Evolutionary conservation across 2,329 filamentous ascomycete species (phyloP).

Genomic region (Didymella pomorum): DNA sequence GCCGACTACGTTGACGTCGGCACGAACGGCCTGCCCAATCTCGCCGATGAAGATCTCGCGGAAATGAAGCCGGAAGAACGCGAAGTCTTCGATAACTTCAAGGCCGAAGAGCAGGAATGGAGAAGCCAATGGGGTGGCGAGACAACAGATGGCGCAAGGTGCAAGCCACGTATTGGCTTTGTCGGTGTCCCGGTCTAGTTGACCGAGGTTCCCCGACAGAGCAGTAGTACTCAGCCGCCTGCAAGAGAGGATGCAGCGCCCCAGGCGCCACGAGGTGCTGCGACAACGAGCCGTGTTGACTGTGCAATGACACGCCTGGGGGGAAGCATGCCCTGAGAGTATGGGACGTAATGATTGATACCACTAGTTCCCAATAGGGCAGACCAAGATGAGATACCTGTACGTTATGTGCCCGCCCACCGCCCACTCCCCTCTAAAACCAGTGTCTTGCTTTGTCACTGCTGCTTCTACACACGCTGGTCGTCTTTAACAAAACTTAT

Average conservation of each 20-base stretch:
- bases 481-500: no score
- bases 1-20: constrained; percentile 59
- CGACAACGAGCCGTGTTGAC: not conserved
- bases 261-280: not conserved
- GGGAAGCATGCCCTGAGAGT: not conserved
- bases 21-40: constrained; percentile 65
- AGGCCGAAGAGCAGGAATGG: constrained; percentile 73
- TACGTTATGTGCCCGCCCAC: not conserved
- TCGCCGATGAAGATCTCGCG: constrained; percentile 70
- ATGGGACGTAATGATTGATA: constrained; percentile 9
- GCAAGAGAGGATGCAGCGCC: not conserved
- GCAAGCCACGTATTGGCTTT: constrained; percentile 58
- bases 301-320: not conserved
- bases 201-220: not conserved
- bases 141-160: constrained; percentile 60
- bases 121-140: constrained; percentile 78
- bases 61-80: constrained; percentile 75
- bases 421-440: not conserved
- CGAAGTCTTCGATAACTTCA: constrained; percentile 73
- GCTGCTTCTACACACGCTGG: no score
- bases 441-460: not conserved
- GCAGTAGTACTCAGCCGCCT: not conserved
- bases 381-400: not conserved
- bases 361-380: not conserved
- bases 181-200: constrained; percentile 58